Conservation (phyloP, 257 asterid genomes). For the Jacaranda mimosifolia region DNA sequence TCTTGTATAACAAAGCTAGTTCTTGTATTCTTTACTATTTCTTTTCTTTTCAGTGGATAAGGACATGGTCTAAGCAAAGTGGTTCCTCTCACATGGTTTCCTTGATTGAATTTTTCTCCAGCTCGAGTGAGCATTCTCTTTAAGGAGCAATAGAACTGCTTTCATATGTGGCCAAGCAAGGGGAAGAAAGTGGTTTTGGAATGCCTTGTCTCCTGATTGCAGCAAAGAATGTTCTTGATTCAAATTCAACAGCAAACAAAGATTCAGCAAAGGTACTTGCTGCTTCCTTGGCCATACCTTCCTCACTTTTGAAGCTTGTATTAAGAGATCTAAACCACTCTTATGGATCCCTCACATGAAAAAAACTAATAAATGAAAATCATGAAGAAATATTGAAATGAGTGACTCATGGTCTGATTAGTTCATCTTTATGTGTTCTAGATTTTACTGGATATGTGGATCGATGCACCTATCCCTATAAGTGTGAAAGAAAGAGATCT, state of each 20-base stretch:
- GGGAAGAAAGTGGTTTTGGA: slow-evolving; percentile 76
- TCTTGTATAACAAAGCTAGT: slow-evolving; percentile 3
- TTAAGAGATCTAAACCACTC: slow-evolving; percentile 17
- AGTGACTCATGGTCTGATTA: slow-evolving; percentile 17
- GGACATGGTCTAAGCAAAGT: slow-evolving; percentile 24
- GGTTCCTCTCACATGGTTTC: slow-evolving; percentile 31
- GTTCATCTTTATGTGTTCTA: slow-evolving; percentile 35
- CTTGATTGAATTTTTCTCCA: slow-evolving; percentile 36
- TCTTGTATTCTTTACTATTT: no score
- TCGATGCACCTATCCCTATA: slow-evolving; percentile 83
- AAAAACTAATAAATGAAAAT: slow-evolving; percentile 6
- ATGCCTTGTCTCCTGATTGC: slow-evolving; percentile 95
- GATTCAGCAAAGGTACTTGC: slow-evolving; percentile 77
- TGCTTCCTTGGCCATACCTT: slow-evolving; percentile 29
- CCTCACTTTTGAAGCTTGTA: slow-evolving; percentile 23
- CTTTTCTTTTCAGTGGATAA: background rate
- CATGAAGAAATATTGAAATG: slow-evolving; percentile 6
- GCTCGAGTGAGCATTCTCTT: slow-evolving; percentile 85
- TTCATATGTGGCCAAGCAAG: slow-evolving; percentile 70
- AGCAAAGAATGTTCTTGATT: slow-evolving; percentile 81
- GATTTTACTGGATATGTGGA: slow-evolving; percentile 87
- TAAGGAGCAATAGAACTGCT: slow-evolving; percentile 84
- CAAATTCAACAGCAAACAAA: slow-evolving; percentile 62
- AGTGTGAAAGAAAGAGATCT: slow-evolving; percentile 87
- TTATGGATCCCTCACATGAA: background rate